A percentile compares a stretch with the other conserved stretches of the same genome.
Evolutionary conservation across 768 basidiomycete species (phyloP).

Genomic region (Chalciporus piperatus): DNA sequence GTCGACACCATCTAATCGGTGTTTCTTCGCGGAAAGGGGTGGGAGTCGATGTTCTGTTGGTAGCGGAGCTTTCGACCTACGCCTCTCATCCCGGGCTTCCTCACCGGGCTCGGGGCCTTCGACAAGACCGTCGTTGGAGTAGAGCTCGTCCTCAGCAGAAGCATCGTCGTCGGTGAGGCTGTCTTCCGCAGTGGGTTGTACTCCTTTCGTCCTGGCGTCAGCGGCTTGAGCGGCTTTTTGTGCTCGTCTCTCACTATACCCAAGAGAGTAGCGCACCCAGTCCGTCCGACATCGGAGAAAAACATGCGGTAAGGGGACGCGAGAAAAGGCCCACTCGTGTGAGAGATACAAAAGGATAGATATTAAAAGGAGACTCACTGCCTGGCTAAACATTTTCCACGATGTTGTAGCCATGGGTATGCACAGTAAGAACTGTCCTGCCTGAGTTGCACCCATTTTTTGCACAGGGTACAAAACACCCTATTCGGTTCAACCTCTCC

Average conservation of each 20-base stretch:
- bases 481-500: constrained; percentile 69
- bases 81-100: constrained; percentile 21
- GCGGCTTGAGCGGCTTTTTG: constrained; percentile 55
- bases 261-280: constrained; percentile 1
- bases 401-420: constrained; percentile 80
- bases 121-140: constrained; percentile 33
- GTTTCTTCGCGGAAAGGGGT: constrained; percentile 25
- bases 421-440: constrained; percentile 79
- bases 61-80: constrained; percentile 22
- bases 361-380: constrained; percentile 43
- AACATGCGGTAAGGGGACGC: constrained; percentile 1
- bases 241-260: constrained; percentile 49
- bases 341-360: background rate
- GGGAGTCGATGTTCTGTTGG: constrained; percentile 17
- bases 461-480: constrained; percentile 72
- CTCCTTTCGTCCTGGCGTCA: constrained; percentile 40
- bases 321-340: constrained; percentile 8
- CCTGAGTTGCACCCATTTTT: constrained; percentile 80
- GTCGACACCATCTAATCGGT: constrained; percentile 16
- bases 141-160: constrained; percentile 34
- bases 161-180: constrained; percentile 29
- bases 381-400: constrained; percentile 69
- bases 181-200: constrained; percentile 26
- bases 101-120: constrained; percentile 22
- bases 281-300: background rate